phyloP scores from a whole-genome alignment of 179 eudicot genomes.

The Pouteria campechiana region DNA sequence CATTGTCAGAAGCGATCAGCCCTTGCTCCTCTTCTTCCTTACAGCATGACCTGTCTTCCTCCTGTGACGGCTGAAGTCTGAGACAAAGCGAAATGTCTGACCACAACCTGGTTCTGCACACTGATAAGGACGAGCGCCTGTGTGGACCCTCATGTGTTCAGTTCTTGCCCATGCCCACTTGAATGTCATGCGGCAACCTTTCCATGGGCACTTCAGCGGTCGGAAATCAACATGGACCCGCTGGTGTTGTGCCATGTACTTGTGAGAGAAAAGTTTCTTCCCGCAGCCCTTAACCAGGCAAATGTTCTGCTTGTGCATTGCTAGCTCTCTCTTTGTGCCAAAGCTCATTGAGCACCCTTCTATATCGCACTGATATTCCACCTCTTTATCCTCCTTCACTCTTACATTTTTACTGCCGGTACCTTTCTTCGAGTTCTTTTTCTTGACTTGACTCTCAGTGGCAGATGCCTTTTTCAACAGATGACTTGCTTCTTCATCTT shows the following conservation, averaged over 20 bases:
- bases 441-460: too few species aligned
- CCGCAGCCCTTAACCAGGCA: conserved; percentile 91
- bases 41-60: conserved; percentile 87
- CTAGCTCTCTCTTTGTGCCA: conserved; percentile 55
- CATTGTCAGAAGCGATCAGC: too few species aligned
- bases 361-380: conserved; percentile 56
- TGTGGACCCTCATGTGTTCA: conserved; percentile 89
- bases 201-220: conserved; percentile 96
- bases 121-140: conserved; percentile 86
- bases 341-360: conserved; percentile 93
- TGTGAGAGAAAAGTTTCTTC: conserved; percentile 92
- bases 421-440: conserved; percentile 14
- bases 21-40: conserved; percentile 28
- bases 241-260: conserved; percentile 85
- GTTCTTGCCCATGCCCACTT: conserved; percentile 99
- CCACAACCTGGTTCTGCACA: conserved; percentile 79
- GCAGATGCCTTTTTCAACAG: too few species aligned
- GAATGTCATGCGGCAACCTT: conserved; percentile 91
- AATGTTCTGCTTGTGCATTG: conserved; percentile 52
- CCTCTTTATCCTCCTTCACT: conserved; percentile 29
- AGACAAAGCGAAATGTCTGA: conserved; percentile 91
- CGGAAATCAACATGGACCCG: conserved; percentile 91
- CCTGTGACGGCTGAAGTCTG: conserved; percentile 97
- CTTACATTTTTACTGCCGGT: conserved; percentile 11
- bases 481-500: conserved; percentile 9